Conservation (phyloP, 371 early-diverging fungal genomes). For the Rhizopus stolonifer region DNA sequence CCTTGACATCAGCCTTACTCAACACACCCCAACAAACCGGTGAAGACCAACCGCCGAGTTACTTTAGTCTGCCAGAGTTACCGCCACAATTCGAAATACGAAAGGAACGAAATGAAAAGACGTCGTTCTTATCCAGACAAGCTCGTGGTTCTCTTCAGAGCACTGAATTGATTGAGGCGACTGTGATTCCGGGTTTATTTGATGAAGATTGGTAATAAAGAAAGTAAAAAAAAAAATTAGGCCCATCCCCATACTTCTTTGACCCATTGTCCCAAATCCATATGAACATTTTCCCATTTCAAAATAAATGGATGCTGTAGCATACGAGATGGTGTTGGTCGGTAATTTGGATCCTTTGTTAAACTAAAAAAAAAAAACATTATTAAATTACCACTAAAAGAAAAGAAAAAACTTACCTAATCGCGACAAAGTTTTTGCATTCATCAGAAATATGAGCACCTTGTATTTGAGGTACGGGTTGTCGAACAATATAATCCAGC, state of each 20-base stretch:
- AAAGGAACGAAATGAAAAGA: slow-evolving; percentile 32
- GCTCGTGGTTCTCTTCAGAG: slow-evolving; percentile 18
- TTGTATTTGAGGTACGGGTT: slow-evolving; percentile 79
- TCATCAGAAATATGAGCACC: slow-evolving; percentile 55
- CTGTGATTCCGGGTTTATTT: slow-evolving; percentile 27
- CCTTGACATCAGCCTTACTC: slow-evolving; percentile 25
- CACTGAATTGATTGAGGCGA: slow-evolving; percentile 27
- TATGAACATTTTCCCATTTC: slow-evolving; percentile 48
- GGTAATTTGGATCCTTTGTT: slow-evolving; percentile 73
- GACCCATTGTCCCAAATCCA: slow-evolving; percentile 53
- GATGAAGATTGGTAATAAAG: slow-evolving; percentile 37
- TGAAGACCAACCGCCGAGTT: slow-evolving; percentile 31
- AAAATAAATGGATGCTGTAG: slow-evolving; percentile 65
- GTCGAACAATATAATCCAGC: slow-evolving; percentile 84
- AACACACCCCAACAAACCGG: background rate
- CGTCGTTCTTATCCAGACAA: slow-evolving; percentile 22
- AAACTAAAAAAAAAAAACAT: slow-evolving; percentile 44
- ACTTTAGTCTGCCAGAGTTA: slow-evolving; percentile 32
- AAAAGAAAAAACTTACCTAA: background rate
- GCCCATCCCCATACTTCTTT: slow-evolving; percentile 62
- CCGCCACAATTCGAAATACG: slow-evolving; percentile 32
- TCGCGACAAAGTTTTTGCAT: slow-evolving; percentile 72
- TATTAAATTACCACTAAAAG: background rate
- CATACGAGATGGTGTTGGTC: slow-evolving; percentile 80
- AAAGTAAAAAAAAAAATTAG: background rate